Conservation (phyloP, 225 moss, liverwort and hornwort species). For the Lunularia cruciata region DNA sequence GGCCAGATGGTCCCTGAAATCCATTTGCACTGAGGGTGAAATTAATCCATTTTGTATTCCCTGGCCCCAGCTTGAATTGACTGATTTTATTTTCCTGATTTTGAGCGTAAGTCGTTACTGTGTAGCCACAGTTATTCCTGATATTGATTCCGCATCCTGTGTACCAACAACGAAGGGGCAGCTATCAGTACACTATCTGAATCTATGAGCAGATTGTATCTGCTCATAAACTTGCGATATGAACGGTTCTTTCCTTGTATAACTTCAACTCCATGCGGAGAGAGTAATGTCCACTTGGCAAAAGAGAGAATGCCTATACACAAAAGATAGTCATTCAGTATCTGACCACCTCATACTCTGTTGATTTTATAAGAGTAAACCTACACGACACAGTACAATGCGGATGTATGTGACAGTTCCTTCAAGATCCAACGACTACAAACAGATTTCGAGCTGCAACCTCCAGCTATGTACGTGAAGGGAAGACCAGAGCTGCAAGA, state of each 20-base stretch:
- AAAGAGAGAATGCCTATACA: no score
- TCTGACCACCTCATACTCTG: background rate
- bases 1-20: background rate
- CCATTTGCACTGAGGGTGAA: constrained; percentile 14
- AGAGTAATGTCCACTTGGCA: no score
- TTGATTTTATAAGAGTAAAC: no score
- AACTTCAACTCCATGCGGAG: no score
- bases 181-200: background rate
- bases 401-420: no score
- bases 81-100: background rate
- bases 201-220: background rate
- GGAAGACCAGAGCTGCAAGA: background rate
- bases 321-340: no score
- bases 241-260: no score
- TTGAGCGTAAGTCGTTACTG: constrained; percentile 22
- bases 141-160: constrained; percentile 20
- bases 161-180: background rate
- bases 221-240: no score
- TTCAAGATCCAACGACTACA: background rate
- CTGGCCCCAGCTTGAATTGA: constrained; percentile 14
- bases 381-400: no score
- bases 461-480: background rate
- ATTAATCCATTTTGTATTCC: constrained; percentile 1
- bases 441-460: background rate
- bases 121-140: constrained; percentile 10